Percentiles rank a stretch among this genome's conserved stretches.
These are phyloP conservation scores for Wolfiporia cocos DNA, from an alignment of 1,284 basidiomycete species.

Conservation along the genomic window DNA sequence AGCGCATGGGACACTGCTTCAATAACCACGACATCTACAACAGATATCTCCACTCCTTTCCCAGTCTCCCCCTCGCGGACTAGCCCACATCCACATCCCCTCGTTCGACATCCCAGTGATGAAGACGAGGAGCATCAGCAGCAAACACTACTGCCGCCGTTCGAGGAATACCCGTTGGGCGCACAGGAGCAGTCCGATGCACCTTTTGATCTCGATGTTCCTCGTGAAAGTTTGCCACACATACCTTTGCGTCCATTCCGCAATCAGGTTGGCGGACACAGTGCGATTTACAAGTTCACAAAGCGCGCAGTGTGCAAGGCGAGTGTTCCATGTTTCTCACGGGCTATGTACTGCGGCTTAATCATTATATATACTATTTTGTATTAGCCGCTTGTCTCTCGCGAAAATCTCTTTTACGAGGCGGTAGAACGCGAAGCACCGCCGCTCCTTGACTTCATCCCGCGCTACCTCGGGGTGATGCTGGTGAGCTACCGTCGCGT, in stretches of 20 bases:
- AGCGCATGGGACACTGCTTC: constrained; percentile 70
- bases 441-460: constrained; percentile 87
- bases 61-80: constrained; percentile 28
- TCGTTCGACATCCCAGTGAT: constrained; percentile 27
- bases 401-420: constrained; percentile 98
- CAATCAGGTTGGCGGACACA: constrained; percentile 97
- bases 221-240: constrained; percentile 67
- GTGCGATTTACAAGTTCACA: constrained; percentile 97
- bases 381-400: constrained; percentile 83
- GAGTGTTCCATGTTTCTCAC: constrained; percentile 22
- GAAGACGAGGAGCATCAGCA: constrained; percentile 30
- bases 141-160: constrained; percentile 18
- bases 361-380: constrained; percentile 1
- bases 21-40: constrained; percentile 50
- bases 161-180: constrained; percentile 18
- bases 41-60: constrained; percentile 38
- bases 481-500: constrained; percentile 90
- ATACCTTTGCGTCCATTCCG: constrained; percentile 95
- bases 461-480: constrained; percentile 97
- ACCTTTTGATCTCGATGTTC: constrained; percentile 28
- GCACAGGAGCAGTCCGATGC: constrained; percentile 25
- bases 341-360: neutral
- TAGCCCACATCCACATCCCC: constrained; percentile 23
- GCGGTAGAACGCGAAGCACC: constrained; percentile 92
- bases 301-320: constrained; percentile 98